phyloP scores from a whole-genome alignment of 495 filamentous ascomycete species.

The Stereocaulon alpinum region DNA sequence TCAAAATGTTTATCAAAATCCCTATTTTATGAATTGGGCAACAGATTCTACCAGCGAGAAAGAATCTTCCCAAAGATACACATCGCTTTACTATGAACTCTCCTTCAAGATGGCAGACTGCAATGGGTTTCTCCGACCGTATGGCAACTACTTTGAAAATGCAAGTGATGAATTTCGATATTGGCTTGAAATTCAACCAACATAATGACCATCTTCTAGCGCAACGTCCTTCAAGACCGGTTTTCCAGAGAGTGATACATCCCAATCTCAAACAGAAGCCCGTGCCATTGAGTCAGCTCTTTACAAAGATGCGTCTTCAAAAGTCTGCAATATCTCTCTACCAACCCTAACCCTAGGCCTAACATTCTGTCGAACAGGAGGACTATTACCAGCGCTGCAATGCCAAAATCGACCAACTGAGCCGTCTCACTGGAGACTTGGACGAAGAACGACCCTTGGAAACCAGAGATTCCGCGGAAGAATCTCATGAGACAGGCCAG shows the following conservation, averaged over 20 bases:
- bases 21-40: too few relatives aligned
- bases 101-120: constrained; percentile 27
- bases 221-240: constrained; percentile 35
- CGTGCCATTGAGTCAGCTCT: constrained; percentile 3
- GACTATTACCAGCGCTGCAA: constrained; percentile 15
- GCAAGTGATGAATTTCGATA: constrained; percentile 24
- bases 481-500: not conserved
- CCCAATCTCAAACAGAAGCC: constrained; percentile 14
- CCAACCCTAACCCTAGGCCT: constrained; percentile 19
- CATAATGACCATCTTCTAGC: constrained; percentile 25
- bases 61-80: not conserved
- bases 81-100: not conserved
- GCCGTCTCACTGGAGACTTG: not conserved
- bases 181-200: not conserved
- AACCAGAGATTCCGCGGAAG: not conserved
- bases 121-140: constrained; percentile 42
- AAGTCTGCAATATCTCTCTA: constrained; percentile 14
- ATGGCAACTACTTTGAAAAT: constrained; percentile 37
- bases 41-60: too few relatives aligned
- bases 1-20: not conserved
- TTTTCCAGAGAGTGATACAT: constrained; percentile 9
- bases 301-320: constrained; percentile 11
- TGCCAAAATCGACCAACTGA: not conserved
- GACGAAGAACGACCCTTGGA: not conserved
- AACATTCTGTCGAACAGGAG: constrained; percentile 6